phyloP scores from a whole-genome alignment of 192 early-diverging fungal species.

The Podila minutissima region DNA sequence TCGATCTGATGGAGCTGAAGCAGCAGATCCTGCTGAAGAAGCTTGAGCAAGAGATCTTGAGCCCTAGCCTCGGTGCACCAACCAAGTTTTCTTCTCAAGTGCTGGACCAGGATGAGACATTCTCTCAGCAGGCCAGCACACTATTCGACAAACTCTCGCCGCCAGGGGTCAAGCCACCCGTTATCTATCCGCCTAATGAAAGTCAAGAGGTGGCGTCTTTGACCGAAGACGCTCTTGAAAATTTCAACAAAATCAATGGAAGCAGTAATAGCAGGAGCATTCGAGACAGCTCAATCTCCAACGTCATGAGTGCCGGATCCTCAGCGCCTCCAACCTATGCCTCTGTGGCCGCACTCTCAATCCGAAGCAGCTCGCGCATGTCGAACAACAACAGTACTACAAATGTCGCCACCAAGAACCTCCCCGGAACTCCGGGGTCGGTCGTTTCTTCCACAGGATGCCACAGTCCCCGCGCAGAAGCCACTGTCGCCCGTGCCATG shows the following conservation, averaged over 20 bases:
- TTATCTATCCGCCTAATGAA: not conserved
- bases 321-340: conserved; percentile 15
- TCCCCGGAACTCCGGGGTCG: conserved; percentile 23
- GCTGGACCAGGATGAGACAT: not conserved
- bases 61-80: conserved; percentile 16
- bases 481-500: not conserved
- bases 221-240: conserved; percentile 31
- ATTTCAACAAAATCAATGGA: conserved; percentile 11
- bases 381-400: conserved; percentile 13
- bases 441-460: not conserved
- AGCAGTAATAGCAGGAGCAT: not conserved
- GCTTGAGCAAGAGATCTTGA: conserved; percentile 35
- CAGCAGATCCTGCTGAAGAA: conserved; percentile 24
- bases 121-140: not conserved
- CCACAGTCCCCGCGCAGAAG: conserved; percentile 2
- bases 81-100: conserved; percentile 10
- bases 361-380: conserved; percentile 29
- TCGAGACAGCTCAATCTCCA: not conserved
- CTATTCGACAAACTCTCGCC: not conserved
- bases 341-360: conserved; percentile 31
- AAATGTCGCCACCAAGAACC: not conserved
- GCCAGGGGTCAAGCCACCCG: not conserved
- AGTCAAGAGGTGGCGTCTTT: conserved; percentile 12
- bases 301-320: not conserved
- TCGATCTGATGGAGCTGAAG: conserved; percentile 27